These are phyloP conservation scores for Pugionium cornutum DNA, from an alignment of 345 rosid species.

Conservation along the genomic window DNA sequence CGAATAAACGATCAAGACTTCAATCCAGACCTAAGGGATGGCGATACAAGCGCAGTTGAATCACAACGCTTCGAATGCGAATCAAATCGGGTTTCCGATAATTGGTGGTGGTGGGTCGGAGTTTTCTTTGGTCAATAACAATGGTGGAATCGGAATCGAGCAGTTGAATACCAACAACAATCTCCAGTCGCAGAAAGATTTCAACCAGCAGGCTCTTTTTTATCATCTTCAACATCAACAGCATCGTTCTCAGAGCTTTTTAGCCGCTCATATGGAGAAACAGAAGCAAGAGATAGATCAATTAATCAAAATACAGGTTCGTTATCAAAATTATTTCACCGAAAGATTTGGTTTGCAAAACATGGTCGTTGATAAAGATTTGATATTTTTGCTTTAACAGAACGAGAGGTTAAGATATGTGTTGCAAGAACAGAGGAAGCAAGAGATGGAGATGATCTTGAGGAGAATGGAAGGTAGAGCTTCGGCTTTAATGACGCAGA, in stretches of 20 bases:
- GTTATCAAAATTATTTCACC: not conserved
- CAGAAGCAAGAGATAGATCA: slow-evolving; percentile 67
- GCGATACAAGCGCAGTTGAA: slow-evolving; percentile 72
- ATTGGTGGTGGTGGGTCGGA: slow-evolving; percentile 37
- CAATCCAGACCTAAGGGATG: slow-evolving; percentile 34
- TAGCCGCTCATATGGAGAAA: slow-evolving; percentile 44
- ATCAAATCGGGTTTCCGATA: slow-evolving; percentile 43
- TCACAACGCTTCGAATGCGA: slow-evolving; percentile 36
- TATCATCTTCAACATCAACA: slow-evolving; percentile 19
- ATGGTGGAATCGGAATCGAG: slow-evolving; percentile 43
- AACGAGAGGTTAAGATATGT: slow-evolving; percentile 51
- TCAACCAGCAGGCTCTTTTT: slow-evolving; percentile 43
- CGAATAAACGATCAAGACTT: slow-evolving; percentile 2
- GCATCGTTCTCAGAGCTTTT: slow-evolving; percentile 23
- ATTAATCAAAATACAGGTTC: slow-evolving; percentile 66
- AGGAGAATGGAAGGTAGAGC: slow-evolving; percentile 50
- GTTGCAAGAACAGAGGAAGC: slow-evolving; percentile 63
- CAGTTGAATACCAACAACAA: slow-evolving; percentile 19
- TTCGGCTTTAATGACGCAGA: slow-evolving; percentile 46
- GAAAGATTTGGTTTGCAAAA: not conserved
- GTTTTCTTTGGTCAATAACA: slow-evolving; percentile 44
- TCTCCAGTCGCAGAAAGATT: not conserved
- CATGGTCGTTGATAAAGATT: slow-evolving; percentile 9
- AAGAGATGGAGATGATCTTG: slow-evolving; percentile 43
- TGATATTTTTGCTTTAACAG: slow-evolving; percentile 35